Base-by-base conservation (phyloP, 2,329 filamentous ascomycete genomes). In the Arthrocladium fulminans region DNA sequence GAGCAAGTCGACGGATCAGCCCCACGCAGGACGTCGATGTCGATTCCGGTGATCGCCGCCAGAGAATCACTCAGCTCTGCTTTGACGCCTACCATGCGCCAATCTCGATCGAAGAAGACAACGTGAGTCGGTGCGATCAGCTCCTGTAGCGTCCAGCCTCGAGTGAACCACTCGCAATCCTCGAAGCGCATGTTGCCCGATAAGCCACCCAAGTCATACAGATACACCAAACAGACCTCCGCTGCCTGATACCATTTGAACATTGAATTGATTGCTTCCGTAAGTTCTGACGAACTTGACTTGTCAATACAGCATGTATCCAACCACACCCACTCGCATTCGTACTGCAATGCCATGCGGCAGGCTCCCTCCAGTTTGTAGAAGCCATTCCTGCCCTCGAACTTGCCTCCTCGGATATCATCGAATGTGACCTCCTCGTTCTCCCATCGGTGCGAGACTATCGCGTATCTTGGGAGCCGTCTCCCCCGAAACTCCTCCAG, bases 251-350 rank as follows among this genome's bases (percentile, higher is more conserved):
- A 59, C 57, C 56, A 59, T 5, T 44, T 37, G 32, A 47, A 54
- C 53, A 49, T n/a, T n/a, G n/a, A n/a, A n/a, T n/a, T n/a, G n/a
- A 29, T 29, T 29, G 27, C 27, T 13, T 29, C 27, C 13, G 27
- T 13, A 7, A 29, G 27, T 13, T 12, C 27, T 13, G 13, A 7
- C 27, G 27, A 7, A 38, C 47, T 57, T 19, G 19, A 30, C 35
- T 57, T 57, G 49, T 57, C 45, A 29, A 57, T 57, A 45, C 55
- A 56, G 40, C 54, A 57, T n/a, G 54, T 56, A 37, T 57, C 54
- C 2, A 57, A 42, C 54, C 54, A 57, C 13, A 38, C 19, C 13
- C 19, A 38, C 19, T 38, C n/a, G n/a, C 19, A 38, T 6, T 15
- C 34, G 8, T 38, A 20, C 9, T 15, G 19, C 6, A 15, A 15